Evolutionary conservation across 495 filamentous ascomycete genomes (phyloP).

Genomic region (Diplogelasinospora grovesii): DNA sequence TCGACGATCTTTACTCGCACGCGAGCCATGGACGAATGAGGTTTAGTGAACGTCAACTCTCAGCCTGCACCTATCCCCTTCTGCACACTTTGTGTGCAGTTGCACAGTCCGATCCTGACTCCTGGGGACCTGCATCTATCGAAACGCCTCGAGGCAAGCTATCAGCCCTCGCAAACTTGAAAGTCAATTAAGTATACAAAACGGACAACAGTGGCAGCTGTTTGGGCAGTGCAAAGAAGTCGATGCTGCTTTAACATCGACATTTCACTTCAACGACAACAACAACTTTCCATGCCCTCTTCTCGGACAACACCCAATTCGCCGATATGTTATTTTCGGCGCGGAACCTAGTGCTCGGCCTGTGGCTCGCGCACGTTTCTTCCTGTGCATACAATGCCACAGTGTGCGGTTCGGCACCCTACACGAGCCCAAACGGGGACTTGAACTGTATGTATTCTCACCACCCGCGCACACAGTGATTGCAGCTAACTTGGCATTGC

Average conservation of each 20-base stretch:
- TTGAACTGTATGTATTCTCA: slow-evolving; percentile 18
- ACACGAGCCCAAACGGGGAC: slow-evolving; percentile 15
- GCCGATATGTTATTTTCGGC: slow-evolving; percentile 3
- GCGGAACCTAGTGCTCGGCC: not conserved
- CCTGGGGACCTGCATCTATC: too few species aligned
- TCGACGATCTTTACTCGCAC: too few species aligned
- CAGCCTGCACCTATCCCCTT: too few species aligned
- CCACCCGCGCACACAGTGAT: slow-evolving; percentile 1
- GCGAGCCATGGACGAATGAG: too few species aligned
- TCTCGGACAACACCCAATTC: too few species aligned
- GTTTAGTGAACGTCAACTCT: too few species aligned
- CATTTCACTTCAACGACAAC: not conserved
- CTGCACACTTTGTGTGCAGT: too few species aligned
- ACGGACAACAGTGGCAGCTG: not conserved
- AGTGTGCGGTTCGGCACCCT: slow-evolving; percentile 18
- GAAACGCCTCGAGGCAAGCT: too few species aligned
- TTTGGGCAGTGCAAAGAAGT: not conserved
- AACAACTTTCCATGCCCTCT: too few species aligned
- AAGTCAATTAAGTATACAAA: too few species aligned
- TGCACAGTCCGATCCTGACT: too few species aligned
- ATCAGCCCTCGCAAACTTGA: too few species aligned
- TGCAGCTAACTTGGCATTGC: not conserved
- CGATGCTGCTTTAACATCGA: not conserved
- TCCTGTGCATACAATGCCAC: slow-evolving; percentile 17
- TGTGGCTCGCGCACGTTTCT: slow-evolving; percentile 10